Evolutionary conservation across 257 asterid genomes (phyloP).

Genomic region (Nicotiana tomentosiformis): DNA sequence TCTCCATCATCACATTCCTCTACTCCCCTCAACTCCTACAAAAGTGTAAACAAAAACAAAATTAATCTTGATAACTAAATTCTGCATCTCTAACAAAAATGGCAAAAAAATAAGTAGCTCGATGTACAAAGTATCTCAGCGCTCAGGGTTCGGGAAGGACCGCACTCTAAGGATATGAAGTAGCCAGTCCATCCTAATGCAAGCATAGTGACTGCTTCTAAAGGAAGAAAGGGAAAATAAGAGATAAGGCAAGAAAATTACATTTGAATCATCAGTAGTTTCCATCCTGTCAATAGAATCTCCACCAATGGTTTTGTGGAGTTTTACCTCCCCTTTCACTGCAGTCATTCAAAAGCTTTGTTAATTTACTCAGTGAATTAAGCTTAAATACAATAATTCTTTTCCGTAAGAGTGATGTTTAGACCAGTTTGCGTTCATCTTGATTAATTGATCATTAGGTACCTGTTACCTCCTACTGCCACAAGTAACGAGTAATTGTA

Average conservation of each 20-base stretch:
- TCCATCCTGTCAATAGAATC: conserved; percentile 4
- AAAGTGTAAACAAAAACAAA: neutral
- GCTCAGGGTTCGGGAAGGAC: too few relatives aligned
- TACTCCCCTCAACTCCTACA: conserved; percentile 27
- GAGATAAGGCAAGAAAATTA: neutral
- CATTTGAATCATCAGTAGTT: conserved; percentile 7
- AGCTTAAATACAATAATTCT: neutral
- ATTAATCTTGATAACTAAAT: neutral
- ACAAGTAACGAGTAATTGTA: too few relatives aligned
- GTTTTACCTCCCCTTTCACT: conserved; percentile 12
- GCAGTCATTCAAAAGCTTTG: neutral
- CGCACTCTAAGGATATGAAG: too few relatives aligned
- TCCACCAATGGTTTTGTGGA: neutral
- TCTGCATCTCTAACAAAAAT: neutral
- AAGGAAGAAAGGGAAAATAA: neutral
- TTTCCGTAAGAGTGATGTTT: too few relatives aligned
- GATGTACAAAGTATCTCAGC: too few relatives aligned
- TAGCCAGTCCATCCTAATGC: too few relatives aligned
- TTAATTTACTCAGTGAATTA: neutral
- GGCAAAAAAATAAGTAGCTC: too few relatives aligned
- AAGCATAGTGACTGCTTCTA: too few relatives aligned
- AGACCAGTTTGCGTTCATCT: too few relatives aligned
- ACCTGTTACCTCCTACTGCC: too few relatives aligned
- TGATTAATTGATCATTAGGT: too few relatives aligned
- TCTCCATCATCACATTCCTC: conserved; percentile 29